Base-by-base conservation (phyloP, 257 asterid genomes). In the Echium plantagineum region DNA sequence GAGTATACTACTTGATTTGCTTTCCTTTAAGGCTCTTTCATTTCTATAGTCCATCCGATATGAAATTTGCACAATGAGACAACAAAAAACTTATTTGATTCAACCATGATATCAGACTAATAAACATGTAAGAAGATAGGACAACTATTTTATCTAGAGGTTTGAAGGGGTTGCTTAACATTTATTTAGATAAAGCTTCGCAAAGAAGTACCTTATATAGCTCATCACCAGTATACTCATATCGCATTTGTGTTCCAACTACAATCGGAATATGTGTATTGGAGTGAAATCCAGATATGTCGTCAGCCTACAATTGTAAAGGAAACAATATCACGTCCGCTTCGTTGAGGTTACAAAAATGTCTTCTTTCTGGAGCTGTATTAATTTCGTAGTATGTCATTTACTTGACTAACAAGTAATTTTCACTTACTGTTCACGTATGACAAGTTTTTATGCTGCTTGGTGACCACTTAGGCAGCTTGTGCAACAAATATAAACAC, bases 191-290 rank as follows among this genome's bases (percentile, higher is more conserved):
- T 21, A 55, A 0, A 6, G 22, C 4, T 1, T 30, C 7, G 18
- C 28, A 10, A 5, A 48, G 18, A 31, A 54, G 31, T 67, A 83
- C 98, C 95, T 81, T 88, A 47, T 81, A 85, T 12, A 85, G 66
- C 2, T 87, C 85, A 70, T 91, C 98, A 2, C 96, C 95, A 0
- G 98, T 91, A 63, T 84, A 63, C 78, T 88, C 95, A 67, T 88
- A 91, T 30, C 98, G 95, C 94, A 80, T 80, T 77, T 88, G 98
- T 60, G 94, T 66, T 72, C 98, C 98, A 48, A 82, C 28, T 52
- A 91, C 95, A 31, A 91, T n/a, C 7, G 98, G 96, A 66, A 91
- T 85, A 72, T 91, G 98, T 4, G 96, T 88, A 65, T 91, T 91
- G 61, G 90, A 73, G 65, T 91, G 98, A 61, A 83, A 85, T 2